These are phyloP conservation scores for Lumnitzera littorea DNA, from an alignment of 345 rosid species.

Conservation along the genomic window DNA sequence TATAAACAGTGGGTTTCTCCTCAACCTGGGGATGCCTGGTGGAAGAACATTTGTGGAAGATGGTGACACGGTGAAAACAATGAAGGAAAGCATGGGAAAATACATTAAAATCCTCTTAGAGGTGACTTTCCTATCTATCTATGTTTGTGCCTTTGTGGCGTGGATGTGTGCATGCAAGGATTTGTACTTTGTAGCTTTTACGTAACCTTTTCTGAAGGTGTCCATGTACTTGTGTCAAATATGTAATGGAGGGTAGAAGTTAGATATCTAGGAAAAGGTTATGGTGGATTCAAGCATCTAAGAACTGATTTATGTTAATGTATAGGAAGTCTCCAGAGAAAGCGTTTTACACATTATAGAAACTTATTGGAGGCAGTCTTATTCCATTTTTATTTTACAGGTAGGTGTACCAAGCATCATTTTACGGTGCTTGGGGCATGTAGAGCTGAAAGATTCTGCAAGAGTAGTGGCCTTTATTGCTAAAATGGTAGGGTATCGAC, in stretches of 20 bases:
- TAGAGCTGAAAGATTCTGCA: slow-evolving; percentile 75
- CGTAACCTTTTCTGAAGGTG: too few relatives aligned
- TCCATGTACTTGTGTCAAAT: too few relatives aligned
- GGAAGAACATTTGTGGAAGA: slow-evolving; percentile 75
- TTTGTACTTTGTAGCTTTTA: too few relatives aligned
- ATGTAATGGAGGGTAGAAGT: too few relatives aligned
- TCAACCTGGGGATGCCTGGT: slow-evolving; percentile 79
- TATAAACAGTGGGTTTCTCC: slow-evolving; percentile 87
- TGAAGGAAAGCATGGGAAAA: slow-evolving; percentile 85
- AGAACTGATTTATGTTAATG: too few relatives aligned
- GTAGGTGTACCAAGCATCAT: slow-evolving; percentile 62
- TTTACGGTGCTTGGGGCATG: slow-evolving; percentile 70
- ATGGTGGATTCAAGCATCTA: too few relatives aligned
- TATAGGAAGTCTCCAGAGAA: too few relatives aligned
- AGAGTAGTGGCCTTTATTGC: slow-evolving; percentile 89
- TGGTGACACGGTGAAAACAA: slow-evolving; percentile 62
- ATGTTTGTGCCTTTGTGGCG: neutral
- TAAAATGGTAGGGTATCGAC: slow-evolving; percentile 71
- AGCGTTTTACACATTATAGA: too few relatives aligned
- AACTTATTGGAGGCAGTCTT: neutral
- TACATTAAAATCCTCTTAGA: slow-evolving; percentile 74
- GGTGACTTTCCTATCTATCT: slow-evolving; percentile 33
- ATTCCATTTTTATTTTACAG: slow-evolving; percentile 37
- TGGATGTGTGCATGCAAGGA: too few relatives aligned
- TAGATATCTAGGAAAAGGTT: too few relatives aligned